Evolutionary conservation across 2,329 filamentous ascomycete species (phyloP).

Genomic region (Phialemonium atrogriseum): DNA sequence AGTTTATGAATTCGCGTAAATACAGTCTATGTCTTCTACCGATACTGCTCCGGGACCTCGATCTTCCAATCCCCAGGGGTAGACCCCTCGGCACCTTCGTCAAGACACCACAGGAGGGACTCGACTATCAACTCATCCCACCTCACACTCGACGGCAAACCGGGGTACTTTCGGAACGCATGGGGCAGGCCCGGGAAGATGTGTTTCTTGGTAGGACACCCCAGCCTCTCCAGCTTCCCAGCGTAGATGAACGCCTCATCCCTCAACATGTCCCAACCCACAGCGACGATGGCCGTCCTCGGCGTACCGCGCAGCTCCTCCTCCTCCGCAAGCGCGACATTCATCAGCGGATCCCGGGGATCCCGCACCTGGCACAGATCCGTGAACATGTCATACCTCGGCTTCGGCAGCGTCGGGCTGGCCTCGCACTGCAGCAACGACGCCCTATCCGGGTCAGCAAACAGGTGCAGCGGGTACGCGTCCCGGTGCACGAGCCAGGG

Average conservation of each 20-base stretch:
- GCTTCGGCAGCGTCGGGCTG: slow-evolving; percentile 34
- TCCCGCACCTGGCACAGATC: slow-evolving; percentile 14
- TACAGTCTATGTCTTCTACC: no score
- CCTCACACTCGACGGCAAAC: slow-evolving; percentile 13
- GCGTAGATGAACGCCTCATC: slow-evolving; percentile 19
- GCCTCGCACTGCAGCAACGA: slow-evolving; percentile 29
- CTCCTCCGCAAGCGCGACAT: slow-evolving; percentile 19
- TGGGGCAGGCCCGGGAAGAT: slow-evolving; percentile 21
- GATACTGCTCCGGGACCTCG: no score
- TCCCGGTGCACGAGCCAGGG: slow-evolving; percentile 27
- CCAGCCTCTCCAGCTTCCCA: slow-evolving; percentile 14
- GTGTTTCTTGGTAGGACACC: slow-evolving; percentile 18
- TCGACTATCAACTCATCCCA: slow-evolving; percentile 4
- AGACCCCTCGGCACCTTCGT: not conserved
- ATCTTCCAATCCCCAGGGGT: no score
- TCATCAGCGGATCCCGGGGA: slow-evolving; percentile 22
- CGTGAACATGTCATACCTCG: slow-evolving; percentile 20
- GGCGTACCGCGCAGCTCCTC: slow-evolving; percentile 16
- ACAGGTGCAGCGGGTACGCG: slow-evolving; percentile 20
- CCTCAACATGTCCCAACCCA: slow-evolving; percentile 18
- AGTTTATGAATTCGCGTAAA: no score
- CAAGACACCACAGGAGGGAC: slow-evolving; percentile 3
- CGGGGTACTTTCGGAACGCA: slow-evolving; percentile 14
- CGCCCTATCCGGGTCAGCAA: slow-evolving; percentile 26
- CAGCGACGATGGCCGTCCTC: slow-evolving; percentile 16